Evolutionary conservation across 225 moss, liverwort and hornwort species (phyloP), one percentile per base, ranked within the genome.

Genomic region (Pseudoscleropodium purum): DNA sequence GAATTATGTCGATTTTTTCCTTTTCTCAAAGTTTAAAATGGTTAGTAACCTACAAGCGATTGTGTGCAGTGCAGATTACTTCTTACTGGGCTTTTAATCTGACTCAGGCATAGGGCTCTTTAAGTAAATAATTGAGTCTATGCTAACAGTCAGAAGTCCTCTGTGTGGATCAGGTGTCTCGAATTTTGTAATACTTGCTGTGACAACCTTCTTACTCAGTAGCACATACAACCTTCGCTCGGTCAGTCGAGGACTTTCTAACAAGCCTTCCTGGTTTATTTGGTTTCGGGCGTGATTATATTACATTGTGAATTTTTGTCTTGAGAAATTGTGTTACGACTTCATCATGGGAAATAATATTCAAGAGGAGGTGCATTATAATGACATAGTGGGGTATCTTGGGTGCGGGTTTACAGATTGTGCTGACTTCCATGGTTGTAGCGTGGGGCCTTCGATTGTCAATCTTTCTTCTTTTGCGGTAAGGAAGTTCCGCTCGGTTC

Each of bases 121-220:
- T 23, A 45, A 54, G 67, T 75, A 29, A 82, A 26, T 61, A 12
- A 47, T 70, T 81, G 65, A 86, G 34, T 26, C 21, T 54, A 26
- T 85, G 85, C 77, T 93, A 86, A 92, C 64, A 60, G 68, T 87
- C 73, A 73, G 27, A 59, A 29, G 45, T 85, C 31, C 79, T 85
- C 77, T 73, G 37, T 78, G 60, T 91, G 89, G 54, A 93, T 81
- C 95, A 94, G 98, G 99, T 81, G 92, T 87, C 17, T 93, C 88
- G 82, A 97, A 97, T 90, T 99, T 99, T 87, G 96, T 96, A n/a
- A 87, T 97, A 67, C 90, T 99, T 83, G 97, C 98, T 63, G 49
- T 95, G 70, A 88, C 97, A 51, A 96, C 98, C 21, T 95, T 94
- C 86, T 61, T 95, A n/a, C 92, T 99, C 60, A 95, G 95, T 79